Evolutionary conservation across 805 yeast genomes (phyloP), one percentile per base, ranked within the genome.

Genomic region (Saccharomyces jurei): DNA sequence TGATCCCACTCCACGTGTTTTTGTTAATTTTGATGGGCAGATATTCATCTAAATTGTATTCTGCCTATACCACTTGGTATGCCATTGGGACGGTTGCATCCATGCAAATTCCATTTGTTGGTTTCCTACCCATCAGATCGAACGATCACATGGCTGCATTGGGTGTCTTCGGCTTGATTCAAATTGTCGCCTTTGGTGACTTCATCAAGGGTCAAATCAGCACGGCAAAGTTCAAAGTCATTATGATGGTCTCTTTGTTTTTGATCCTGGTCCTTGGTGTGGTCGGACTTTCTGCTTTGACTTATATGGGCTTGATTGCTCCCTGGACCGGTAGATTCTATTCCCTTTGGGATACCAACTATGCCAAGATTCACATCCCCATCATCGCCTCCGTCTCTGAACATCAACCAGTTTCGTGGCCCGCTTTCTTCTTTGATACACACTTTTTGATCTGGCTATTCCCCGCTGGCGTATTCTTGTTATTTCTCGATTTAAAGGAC

Each of bases 331-430:
- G 99, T 62, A 86, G 99, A 74, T 95, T 94, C 77, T 94, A 94
- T 74, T 91, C 98, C 1, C 75, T 95, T 62, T 94, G 99, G 99
- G 99, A 94, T 71, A 94, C 99, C 4, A 86, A 81, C 71, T 94
- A 95, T 67, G 99, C 99, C 58, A 92, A 91, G 76, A 87, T 94
- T 61, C 99, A 94, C 70, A 94, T 94, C 65, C 99, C 99, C 48
- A 94, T 94, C 68, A 94, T 94, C 73, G 99, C 99, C 1, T 91
- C 97, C 2, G 99, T 94, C 41, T 89, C 97, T 13, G 99, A 94
- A 76, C 99, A 94, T 77, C 99, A 94, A 78, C 99, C 99, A 56
- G 92, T 98, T n/a, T 96, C 99, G 3, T 94, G 99, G 99, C 96
- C 98, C 10, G 83, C 97, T 11, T 95, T 94, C 71, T 94, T 89